Evolutionary conservation across 1,284 basidiomycete genomes (phyloP).

Genomic region (Lignosus rhinocerotis): DNA sequence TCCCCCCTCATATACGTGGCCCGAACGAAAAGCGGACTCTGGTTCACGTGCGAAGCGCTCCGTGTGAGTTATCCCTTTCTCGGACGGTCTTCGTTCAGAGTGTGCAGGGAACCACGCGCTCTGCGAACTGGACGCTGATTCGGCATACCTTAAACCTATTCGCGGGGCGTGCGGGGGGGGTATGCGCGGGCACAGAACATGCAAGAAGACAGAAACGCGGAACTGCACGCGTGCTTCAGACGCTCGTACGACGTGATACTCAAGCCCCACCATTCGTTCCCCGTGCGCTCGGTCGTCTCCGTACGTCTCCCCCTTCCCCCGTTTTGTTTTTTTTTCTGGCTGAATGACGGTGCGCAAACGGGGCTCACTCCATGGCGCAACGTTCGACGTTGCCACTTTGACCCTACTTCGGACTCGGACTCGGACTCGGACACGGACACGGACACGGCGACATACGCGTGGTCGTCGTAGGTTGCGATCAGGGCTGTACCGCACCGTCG

Average conservation of each 20-base stretch:
- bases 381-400: too few relatives aligned
- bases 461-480: constrained; percentile 75
- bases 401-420: too few relatives aligned
- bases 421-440: too few relatives aligned
- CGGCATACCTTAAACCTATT: constrained; percentile 5
- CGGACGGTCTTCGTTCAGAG: neutral
- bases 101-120: constrained; percentile 12
- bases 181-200: constrained; percentile 43
- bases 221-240: constrained; percentile 84
- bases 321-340: too few relatives aligned
- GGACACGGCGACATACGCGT: neutral
- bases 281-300: constrained; percentile 81
- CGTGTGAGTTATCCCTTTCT: constrained; percentile 36
- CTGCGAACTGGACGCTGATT: constrained; percentile 9
- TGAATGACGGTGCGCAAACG: neutral
- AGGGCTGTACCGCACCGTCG: constrained; percentile 87
- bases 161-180: neutral
- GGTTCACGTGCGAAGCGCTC: constrained; percentile 83
- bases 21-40: constrained; percentile 62
- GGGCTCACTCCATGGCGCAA: neutral
- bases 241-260: constrained; percentile 86
- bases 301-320: constrained; percentile 49
- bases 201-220: constrained; percentile 66
- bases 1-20: constrained; percentile 45
- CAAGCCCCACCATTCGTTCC: constrained; percentile 81